phyloP scores from a whole-genome alignment of 352 stramenopile species.

The Pythium apleroticum region DNA sequence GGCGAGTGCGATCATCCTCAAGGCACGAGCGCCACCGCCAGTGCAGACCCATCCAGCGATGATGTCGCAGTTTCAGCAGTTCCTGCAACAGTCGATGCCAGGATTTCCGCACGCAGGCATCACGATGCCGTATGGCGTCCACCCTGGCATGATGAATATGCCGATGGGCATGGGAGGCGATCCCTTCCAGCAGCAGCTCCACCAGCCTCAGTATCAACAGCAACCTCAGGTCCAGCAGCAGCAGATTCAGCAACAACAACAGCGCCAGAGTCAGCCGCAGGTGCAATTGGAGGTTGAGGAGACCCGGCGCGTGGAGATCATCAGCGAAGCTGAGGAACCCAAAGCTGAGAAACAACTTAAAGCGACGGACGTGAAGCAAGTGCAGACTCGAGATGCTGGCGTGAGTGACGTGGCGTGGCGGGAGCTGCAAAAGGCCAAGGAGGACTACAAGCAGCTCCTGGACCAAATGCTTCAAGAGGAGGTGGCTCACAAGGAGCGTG shows the following conservation, averaged over 20 bases:
- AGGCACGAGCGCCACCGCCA: constrained; percentile 37
- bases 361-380: background rate
- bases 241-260: background rate
- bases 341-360: background rate
- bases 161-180: background rate
- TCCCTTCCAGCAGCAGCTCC: background rate
- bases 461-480: constrained; percentile 26
- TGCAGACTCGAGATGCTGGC: constrained; percentile 37
- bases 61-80: background rate
- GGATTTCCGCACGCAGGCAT: background rate
- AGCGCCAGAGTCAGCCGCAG: background rate
- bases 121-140: background rate
- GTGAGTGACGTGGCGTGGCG: constrained; percentile 71
- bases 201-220: background rate
- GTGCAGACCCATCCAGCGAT: background rate
- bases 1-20: constrained; percentile 37
- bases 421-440: constrained; percentile 61
- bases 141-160: constrained; percentile 1
- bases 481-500: constrained; percentile 31
- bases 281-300: background rate
- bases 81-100: background rate
- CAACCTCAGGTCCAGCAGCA: background rate
- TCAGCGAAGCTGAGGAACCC: constrained; percentile 23
- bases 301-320: constrained; percentile 15
- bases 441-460: constrained; percentile 44